A percentile compares a stretch with the other conserved stretches of the same genome.
Evolutionary conservation across 2,329 filamentous ascomycete species (phyloP).

Genomic region (Alternaria brassicae): DNA sequence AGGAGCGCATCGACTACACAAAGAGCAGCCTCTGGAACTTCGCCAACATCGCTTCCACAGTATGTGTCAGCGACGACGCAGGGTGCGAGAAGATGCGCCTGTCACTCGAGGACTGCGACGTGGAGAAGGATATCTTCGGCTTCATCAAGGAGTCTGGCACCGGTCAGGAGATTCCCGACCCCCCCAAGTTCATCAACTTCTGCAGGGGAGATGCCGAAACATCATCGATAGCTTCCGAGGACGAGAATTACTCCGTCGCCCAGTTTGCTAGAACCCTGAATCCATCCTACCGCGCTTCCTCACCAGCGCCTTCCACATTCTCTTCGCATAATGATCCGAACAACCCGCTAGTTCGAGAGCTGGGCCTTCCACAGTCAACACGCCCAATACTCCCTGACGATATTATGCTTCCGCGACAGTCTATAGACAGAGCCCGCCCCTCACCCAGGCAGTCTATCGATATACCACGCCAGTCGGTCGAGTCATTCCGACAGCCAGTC

Average conservation of each 20-base stretch:
- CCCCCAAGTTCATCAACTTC: conserved; percentile 99
- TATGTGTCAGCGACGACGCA: conserved; percentile 95
- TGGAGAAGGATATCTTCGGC: conserved; percentile 87
- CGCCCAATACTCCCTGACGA: conserved; percentile 38
- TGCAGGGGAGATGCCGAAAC: conserved; percentile 87
- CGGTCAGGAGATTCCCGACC: conserved; percentile 95
- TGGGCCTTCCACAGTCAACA: conserved; percentile 62
- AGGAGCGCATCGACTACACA: conserved; percentile 94
- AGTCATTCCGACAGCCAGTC: conserved; percentile 2
- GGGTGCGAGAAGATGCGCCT: conserved; percentile 93
- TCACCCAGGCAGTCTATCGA: conserved; percentile 7
- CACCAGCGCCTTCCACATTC: conserved; percentile 90
- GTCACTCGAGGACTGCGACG: conserved; percentile 92
- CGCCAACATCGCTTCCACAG: conserved; percentile 94
- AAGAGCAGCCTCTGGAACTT: conserved; percentile 99
- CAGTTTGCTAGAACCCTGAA: conserved; percentile 97
- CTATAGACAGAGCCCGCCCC: conserved; percentile 1
- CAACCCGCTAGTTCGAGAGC: conserved; percentile 72
- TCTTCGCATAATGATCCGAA: conserved; percentile 91
- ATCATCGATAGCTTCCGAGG: conserved; percentile 82
- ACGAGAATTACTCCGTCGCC: conserved; percentile 90
- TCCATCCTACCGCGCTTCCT: conserved; percentile 92
- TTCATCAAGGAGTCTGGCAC: conserved; percentile 93
- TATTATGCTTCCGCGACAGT: conserved; percentile 31
- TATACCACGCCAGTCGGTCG: conserved; percentile 5